A percentile compares a stretch with the other conserved stretches of the same genome.
phyloP scores from a whole-genome alignment of 2,329 filamentous ascomycete species.

The Neobulgaria alba region DNA sequence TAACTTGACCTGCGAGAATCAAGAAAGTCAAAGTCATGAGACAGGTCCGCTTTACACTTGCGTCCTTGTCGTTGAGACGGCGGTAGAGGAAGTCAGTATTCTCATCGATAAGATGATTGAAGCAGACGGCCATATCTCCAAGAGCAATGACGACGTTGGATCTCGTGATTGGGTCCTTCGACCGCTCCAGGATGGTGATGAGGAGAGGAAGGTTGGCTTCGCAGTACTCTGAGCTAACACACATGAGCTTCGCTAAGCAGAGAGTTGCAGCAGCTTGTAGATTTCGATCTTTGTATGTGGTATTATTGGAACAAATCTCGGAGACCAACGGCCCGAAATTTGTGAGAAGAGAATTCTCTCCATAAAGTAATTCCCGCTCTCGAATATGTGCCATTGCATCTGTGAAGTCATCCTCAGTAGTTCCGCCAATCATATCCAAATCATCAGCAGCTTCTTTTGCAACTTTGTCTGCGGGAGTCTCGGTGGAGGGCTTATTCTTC shows the following conservation, averaged over 20 bases:
- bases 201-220: conserved; percentile 85
- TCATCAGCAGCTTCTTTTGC: conserved; percentile 71
- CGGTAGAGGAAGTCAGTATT: conserved; percentile 98
- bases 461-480: conserved; percentile 41
- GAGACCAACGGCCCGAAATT: conserved; percentile 86
- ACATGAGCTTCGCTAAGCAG: conserved; percentile 97
- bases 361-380: conserved; percentile 76
- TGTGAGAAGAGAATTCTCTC: conserved; percentile 73
- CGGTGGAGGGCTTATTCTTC: conserved; percentile 44
- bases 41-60: conserved; percentile 91
- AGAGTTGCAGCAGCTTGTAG: conserved; percentile 89
- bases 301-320: conserved; percentile 93
- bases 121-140: conserved; percentile 98
- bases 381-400: conserved; percentile 80
- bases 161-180: conserved; percentile 81
- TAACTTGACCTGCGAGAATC: conserved; percentile 94
- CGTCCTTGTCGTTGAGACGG: conserved; percentile 78
- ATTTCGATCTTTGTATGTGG: conserved; percentile 78
- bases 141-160: conserved; percentile 96
- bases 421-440: conserved; percentile 91
- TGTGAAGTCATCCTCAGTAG: conserved; percentile 88
- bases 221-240: conserved; percentile 93
- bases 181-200: conserved; percentile 96
- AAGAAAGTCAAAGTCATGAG: conserved; percentile 98
- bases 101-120: conserved; percentile 98